phyloP scores from a whole-genome alignment of 2,329 filamentous ascomycete species.

The Pseudomassariella vexata region DNA sequence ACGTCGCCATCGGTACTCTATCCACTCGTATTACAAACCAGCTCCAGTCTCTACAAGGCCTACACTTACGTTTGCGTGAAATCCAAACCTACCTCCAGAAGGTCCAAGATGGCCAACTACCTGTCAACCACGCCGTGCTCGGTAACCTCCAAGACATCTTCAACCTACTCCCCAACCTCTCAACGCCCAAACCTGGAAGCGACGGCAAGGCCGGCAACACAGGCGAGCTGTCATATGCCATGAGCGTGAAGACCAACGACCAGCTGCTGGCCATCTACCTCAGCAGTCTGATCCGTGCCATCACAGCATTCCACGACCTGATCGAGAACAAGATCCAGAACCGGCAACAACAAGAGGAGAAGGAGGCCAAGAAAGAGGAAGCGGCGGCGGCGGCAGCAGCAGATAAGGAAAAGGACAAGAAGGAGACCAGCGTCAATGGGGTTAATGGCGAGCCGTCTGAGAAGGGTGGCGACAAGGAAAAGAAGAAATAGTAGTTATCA shows the following conservation, averaged over 20 bases:
- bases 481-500: slow-evolving; percentile 35
- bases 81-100: slow-evolving; percentile 95
- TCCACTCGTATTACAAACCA: slow-evolving; percentile 97
- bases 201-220: slow-evolving; percentile 53
- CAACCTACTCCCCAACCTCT: slow-evolving; percentile 94
- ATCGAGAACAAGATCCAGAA: slow-evolving; percentile 99
- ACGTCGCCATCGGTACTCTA: slow-evolving; percentile 93
- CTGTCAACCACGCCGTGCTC: slow-evolving; percentile 94
- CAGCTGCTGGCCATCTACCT: slow-evolving; percentile 98
- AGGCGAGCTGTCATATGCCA: slow-evolving; percentile 85
- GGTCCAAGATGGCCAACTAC: slow-evolving; percentile 85
- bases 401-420: slow-evolving; percentile 42
- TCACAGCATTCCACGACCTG: slow-evolving; percentile 97
- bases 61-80: slow-evolving; percentile 89
- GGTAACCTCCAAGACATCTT: slow-evolving; percentile 99
- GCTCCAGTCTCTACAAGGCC: slow-evolving; percentile 91
- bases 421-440: slow-evolving; percentile 47
- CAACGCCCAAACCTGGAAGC: slow-evolving; percentile 64
- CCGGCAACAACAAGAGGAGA: slow-evolving; percentile 92
- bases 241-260: slow-evolving; percentile 99
- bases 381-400: slow-evolving; percentile 43
- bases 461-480: slow-evolving; percentile 36
- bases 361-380: slow-evolving; percentile 72
- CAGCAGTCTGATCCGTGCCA: slow-evolving; percentile 91
- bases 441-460: slow-evolving; percentile 37